Conservation (phyloP, 2,329 filamentous ascomycete species). For the Fusarium sp. region DNA sequence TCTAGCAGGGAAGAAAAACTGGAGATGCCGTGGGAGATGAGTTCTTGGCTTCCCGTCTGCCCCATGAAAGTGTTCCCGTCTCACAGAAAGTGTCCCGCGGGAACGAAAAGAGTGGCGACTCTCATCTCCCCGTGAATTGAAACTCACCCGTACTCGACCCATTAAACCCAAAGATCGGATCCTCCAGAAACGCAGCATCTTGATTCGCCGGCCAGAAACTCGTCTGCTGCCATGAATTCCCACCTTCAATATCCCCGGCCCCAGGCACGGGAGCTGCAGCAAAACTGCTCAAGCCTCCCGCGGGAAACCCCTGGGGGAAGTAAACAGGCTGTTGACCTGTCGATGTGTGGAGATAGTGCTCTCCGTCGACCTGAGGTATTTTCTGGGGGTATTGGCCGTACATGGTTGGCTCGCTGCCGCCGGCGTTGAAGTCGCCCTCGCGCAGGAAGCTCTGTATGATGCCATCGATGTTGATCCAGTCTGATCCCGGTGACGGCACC, state of each 20-base stretch:
- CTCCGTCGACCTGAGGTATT: slow-evolving; percentile 6
- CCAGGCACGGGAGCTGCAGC: background rate
- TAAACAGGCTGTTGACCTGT: slow-evolving; percentile 7
- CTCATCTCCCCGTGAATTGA: slow-evolving; percentile 22
- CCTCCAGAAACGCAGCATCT: slow-evolving; percentile 36
- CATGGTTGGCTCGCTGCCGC: background rate
- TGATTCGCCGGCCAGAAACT: slow-evolving; percentile 13
- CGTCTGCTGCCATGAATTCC: slow-evolving; percentile 10
- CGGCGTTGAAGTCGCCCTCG: slow-evolving; percentile 25
- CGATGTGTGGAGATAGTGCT: slow-evolving; percentile 13
- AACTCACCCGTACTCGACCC: slow-evolving; percentile 43
- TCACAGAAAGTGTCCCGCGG: background rate
- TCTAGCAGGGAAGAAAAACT: slow-evolving; percentile 3
- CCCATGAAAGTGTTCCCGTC: background rate
- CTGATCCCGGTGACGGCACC: slow-evolving; percentile 21
- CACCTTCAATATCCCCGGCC: background rate
- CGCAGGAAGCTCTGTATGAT: slow-evolving; percentile 50
- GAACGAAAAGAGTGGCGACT: background rate
- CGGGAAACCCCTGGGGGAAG: slow-evolving; percentile 12
- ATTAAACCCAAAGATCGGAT: slow-evolving; percentile 47
- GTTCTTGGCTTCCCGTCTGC: background rate
- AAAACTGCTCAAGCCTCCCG: slow-evolving; percentile 1
- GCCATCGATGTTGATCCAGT: slow-evolving; percentile 48
- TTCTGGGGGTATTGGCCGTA: slow-evolving; percentile 6
- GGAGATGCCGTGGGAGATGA: background rate